These are phyloP conservation scores for Eucalyptus albens DNA, from an alignment of 345 rosid genomes.

Conservation along the genomic window DNA sequence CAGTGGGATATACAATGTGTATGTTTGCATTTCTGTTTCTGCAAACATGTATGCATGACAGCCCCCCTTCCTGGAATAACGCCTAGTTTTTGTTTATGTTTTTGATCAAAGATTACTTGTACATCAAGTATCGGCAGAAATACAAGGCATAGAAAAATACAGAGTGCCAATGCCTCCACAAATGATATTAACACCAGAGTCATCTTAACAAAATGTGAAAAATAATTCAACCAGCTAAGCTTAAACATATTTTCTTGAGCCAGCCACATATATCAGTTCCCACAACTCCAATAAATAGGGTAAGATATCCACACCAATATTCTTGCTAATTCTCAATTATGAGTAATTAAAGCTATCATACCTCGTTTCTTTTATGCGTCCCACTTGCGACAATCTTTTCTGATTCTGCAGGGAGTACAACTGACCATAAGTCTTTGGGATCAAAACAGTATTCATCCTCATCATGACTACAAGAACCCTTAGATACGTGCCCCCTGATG, in stretches of 20 bases:
- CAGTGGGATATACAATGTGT: not conserved
- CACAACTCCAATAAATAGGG: not conserved
- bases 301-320: not conserved
- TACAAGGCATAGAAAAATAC: not conserved
- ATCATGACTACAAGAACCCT: slow-evolving; percentile 42
- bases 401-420: slow-evolving; percentile 79
- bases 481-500: slow-evolving; percentile 70
- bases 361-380: slow-evolving; percentile 75
- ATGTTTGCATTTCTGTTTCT: not conserved
- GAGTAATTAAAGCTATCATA: slow-evolving; percentile 1
- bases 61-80: not conserved
- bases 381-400: slow-evolving; percentile 78
- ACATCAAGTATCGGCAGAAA: not conserved
- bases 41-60: not conserved
- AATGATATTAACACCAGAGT: not conserved
- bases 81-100: not conserved
- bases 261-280: not conserved
- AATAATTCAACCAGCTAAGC: not conserved
- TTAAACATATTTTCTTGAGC: not conserved
- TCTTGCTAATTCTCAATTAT: not conserved
- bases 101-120: not conserved
- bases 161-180: not conserved
- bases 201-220: not conserved
- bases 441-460: slow-evolving; percentile 78
- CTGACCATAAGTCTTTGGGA: slow-evolving; percentile 71